Percentiles rank a stretch among this genome's conserved stretches.
These are phyloP conservation scores for Pseudocercospora vitis DNA, from an alignment of 2,329 filamentous ascomycete genomes.

Conservation along the genomic window DNA sequence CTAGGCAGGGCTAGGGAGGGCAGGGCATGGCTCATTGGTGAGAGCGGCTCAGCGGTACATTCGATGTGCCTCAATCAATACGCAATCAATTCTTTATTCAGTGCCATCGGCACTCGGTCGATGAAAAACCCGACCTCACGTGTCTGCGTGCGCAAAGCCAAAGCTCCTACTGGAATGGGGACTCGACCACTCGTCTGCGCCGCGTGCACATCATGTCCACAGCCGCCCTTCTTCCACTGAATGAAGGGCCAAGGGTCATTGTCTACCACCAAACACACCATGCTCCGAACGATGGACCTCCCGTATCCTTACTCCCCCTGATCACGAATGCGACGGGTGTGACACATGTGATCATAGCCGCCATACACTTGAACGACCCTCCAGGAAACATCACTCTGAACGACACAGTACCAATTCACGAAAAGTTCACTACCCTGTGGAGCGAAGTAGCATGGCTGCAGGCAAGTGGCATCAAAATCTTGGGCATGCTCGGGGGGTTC, in stretches of 20 bases:
- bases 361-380: slow-evolving; percentile 75
- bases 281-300: slow-evolving; percentile 49
- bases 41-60: too few species aligned
- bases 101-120: background rate
- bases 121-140: background rate
- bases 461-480: slow-evolving; percentile 70
- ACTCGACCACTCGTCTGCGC: background rate
- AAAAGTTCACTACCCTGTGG: slow-evolving; percentile 73
- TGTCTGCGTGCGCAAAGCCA: background rate
- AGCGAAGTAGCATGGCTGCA: slow-evolving; percentile 72
- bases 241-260: slow-evolving; percentile 47
- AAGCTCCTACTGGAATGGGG: background rate
- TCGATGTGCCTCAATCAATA: too few species aligned
- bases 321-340: slow-evolving; percentile 59
- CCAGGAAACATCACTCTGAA: slow-evolving; percentile 74
- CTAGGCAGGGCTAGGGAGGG: too few species aligned
- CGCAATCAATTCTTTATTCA: background rate
- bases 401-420: slow-evolving; percentile 65
- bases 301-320: slow-evolving; percentile 63
- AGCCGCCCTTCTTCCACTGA: slow-evolving; percentile 38
- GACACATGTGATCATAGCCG: slow-evolving; percentile 84
- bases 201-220: slow-evolving; percentile 15
- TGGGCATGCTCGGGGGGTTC: slow-evolving; percentile 86
- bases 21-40: too few species aligned
- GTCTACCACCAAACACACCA: slow-evolving; percentile 68